Percentiles rank a stretch among this genome's conserved stretches.
These are phyloP conservation scores for Helicostylum pulchrum DNA, from an alignment of 192 early-diverging fungal species.

Conservation along the genomic window DNA sequence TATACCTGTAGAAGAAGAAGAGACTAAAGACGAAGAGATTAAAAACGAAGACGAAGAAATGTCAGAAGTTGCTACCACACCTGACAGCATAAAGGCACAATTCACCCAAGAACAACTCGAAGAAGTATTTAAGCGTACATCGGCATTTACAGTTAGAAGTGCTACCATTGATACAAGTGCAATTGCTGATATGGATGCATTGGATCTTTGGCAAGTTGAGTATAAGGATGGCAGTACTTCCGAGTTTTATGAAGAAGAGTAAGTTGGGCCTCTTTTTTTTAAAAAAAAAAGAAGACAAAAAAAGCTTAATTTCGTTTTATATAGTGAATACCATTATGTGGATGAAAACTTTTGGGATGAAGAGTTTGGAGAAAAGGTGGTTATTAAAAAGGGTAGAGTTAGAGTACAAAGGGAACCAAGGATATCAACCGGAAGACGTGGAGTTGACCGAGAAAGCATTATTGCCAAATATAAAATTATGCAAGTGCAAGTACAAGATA, in stretches of 20 bases:
- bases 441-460: conserved; percentile 62
- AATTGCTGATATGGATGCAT: conserved; percentile 60
- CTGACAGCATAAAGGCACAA: conserved; percentile 17
- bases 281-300: neutral
- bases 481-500: conserved; percentile 84
- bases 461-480: conserved; percentile 82
- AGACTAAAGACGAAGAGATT: neutral
- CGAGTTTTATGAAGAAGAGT: conserved; percentile 80
- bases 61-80: neutral
- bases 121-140: conserved; percentile 88
- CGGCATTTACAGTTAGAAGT: conserved; percentile 75
- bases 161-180: conserved; percentile 56
- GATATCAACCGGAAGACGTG: conserved; percentile 27
- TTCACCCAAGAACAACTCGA: conserved; percentile 79
- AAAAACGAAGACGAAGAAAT: conserved; percentile 6
- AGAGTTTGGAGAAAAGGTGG: conserved; percentile 47
- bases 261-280: too few species aligned
- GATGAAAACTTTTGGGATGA: conserved; percentile 86
- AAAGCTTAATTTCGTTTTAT: conserved; percentile 1
- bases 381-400: conserved; percentile 39
- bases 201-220: conserved; percentile 80
- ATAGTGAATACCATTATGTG: conserved; percentile 72
- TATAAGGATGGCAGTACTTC: conserved; percentile 67
- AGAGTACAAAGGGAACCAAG: conserved; percentile 43
- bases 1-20: neutral